Evolutionary conservation across 177 flowering plant genomes (phyloP).

Genomic region (Vitis hybrid): DNA sequence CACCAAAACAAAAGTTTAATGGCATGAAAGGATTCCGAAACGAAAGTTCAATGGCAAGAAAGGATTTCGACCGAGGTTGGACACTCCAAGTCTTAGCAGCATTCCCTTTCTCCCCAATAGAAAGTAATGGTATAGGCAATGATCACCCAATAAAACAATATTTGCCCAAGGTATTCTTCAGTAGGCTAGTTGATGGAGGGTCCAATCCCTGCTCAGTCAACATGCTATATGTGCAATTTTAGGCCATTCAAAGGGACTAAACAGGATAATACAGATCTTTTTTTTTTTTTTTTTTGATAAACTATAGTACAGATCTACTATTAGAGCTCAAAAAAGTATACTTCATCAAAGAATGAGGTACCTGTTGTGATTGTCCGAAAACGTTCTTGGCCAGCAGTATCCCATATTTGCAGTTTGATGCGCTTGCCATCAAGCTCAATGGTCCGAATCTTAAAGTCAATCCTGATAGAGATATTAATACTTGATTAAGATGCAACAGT

Average conservation of each 20-base stretch:
- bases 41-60: neutral
- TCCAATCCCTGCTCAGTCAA: neutral
- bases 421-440: conserved; percentile 70
- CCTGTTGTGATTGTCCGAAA: conserved; percentile 71
- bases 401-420: conserved; percentile 77
- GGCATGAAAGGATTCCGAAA: neutral
- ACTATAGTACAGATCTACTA: no score
- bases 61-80: neutral
- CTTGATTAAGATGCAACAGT: no score
- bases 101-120: neutral
- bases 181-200: neutral
- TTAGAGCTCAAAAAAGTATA: neutral
- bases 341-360: conserved; percentile 7
- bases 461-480: conserved; percentile 28
- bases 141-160: no score
- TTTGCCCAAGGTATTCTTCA: no score
- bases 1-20: neutral
- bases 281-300: neutral
- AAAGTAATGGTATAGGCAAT: no score
- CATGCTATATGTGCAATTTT: neutral
- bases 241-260: conserved; percentile 1
- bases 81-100: neutral
- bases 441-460: conserved; percentile 71
- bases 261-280: neutral
- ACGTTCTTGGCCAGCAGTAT: conserved; percentile 78